Conservation (phyloP, 441 rosid species). For the Erysimum cheiri region DNA sequence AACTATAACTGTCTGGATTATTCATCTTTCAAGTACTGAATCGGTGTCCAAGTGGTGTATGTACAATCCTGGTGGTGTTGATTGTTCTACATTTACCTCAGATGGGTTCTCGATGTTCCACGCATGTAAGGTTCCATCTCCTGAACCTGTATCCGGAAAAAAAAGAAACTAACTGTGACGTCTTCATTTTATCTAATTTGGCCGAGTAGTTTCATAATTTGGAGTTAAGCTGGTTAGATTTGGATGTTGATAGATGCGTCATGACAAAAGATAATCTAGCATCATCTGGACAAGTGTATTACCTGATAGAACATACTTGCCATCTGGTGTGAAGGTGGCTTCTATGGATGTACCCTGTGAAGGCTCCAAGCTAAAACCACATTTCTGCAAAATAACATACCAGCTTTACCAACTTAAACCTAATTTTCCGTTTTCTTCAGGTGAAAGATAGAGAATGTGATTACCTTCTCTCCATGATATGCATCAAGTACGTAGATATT, state of each 20-base stretch:
- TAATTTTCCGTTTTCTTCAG: background rate
- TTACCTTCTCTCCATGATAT: constrained; percentile 93
- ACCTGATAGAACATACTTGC: constrained; percentile 95
- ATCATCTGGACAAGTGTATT: constrained; percentile 25
- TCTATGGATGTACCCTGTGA: constrained; percentile 79
- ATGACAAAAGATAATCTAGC: background rate
- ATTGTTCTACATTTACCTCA: constrained; percentile 60
- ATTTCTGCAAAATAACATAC: constrained; percentile 57
- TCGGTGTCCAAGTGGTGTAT: background rate
- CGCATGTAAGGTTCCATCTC: constrained; percentile 89
- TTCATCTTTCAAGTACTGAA: constrained; percentile 10
- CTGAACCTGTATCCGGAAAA: constrained; percentile 63
- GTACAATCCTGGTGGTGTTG: constrained; percentile 13
- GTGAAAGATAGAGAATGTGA: constrained; percentile 22
- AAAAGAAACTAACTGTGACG: constrained; percentile 2
- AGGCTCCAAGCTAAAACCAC: constrained; percentile 91
- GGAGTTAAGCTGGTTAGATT: constrained; percentile 23
- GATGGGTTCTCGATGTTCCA: constrained; percentile 76
- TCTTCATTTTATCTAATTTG: background rate
- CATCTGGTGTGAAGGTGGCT: constrained; percentile 97
- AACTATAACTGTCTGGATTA: background rate
- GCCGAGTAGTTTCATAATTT: background rate
- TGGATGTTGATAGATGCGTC: constrained; percentile 9
- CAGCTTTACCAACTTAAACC: constrained; percentile 9
- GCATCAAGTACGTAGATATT: constrained; percentile 88